Evolutionary conservation across 805 yeast genomes (phyloP), one percentile per base, ranked within the genome.

Genomic region (Sugiyamaella valdiviana): DNA sequence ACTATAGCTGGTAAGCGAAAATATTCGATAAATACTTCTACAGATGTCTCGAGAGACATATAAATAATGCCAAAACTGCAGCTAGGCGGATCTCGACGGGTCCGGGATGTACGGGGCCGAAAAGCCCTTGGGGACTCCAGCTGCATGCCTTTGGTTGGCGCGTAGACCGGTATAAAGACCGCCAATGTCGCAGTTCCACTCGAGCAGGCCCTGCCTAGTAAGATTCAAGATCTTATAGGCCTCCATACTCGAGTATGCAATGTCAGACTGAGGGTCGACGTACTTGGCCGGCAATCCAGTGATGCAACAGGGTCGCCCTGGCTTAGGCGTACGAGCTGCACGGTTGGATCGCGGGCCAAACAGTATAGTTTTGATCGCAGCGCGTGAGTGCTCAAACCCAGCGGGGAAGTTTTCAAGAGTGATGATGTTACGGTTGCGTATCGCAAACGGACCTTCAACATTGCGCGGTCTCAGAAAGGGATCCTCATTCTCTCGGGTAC

Each of bases 41-140:
- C 9, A 10, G 32, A 26, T n/a, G 9, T 26, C 32, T 10, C 14
- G 9, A 26, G 14, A 3, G 14, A n/a, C 14, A 26, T n/a, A 26
- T 26, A 26, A 26, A 26, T 5, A 26, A 26, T 26, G 3, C 9
- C 14, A 10, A 26, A n/a, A n/a, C 10, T 10, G 32, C 32, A 3
- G 32, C n/a, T 26, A 12, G 32, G n/a, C 14, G 32, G 9, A 10
- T n/a, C n/a, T 26, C 32, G 9, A 12, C 32, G 9, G 32, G 3
- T 26, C 32, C 32, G 14, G 32, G 16, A 10, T 32, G n/a, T n/a
- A n/a, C n/a, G n/a, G n/a, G n/a, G n/a, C n/a, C n/a, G n/a, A 39
- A 41, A 89, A 89, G 6, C 95, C 95, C 46, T 82, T 84, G 1
- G 96, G 96, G 10, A 88, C 96, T 6, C 95, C 96, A 52, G 76